phyloP scores from a whole-genome alignment of 805 yeast genomes.

The Metschnikowia lachancei region DNA sequence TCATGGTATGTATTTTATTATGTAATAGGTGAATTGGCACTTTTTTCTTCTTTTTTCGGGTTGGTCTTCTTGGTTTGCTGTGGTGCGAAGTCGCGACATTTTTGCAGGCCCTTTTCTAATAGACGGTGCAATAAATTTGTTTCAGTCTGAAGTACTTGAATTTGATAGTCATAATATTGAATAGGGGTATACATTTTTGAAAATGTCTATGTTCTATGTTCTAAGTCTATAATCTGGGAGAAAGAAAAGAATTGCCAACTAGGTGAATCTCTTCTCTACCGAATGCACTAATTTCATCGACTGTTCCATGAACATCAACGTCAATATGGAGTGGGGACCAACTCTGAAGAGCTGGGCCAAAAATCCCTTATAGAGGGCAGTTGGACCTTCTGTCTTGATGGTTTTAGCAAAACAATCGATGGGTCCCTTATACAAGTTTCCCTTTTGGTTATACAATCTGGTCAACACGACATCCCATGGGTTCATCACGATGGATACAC shows the following conservation, averaged over 20 bases:
- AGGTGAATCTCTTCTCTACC: conserved; percentile 24
- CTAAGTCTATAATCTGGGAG: neutral
- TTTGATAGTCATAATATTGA: too few species aligned
- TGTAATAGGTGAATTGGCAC: neutral
- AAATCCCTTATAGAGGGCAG: conserved; percentile 92
- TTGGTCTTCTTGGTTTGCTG: neutral
- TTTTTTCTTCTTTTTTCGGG: neutral
- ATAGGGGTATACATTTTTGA: too few species aligned
- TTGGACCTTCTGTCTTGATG: conserved; percentile 73
- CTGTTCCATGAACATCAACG: conserved; percentile 93
- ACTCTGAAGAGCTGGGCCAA: conserved; percentile 88
- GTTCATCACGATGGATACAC: conserved; percentile 93
- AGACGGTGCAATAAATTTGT: neutral
- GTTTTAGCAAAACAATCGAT: conserved; percentile 87
- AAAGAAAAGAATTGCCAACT: too few species aligned
- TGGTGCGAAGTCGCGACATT: conserved; percentile 4
- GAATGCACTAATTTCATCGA: conserved; percentile 61
- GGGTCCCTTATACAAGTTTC: conserved; percentile 80
- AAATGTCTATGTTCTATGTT: neutral
- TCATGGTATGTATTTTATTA: conserved; percentile 9
- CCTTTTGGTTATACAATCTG: conserved; percentile 92
- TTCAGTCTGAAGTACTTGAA: too few species aligned
- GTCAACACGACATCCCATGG: conserved; percentile 97
- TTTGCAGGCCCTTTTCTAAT: too few species aligned
- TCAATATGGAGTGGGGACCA: conserved; percentile 90